A percentile compares a stretch with the other conserved stretches of the same genome.
Evolutionary conservation across 805 yeast genomes (phyloP).

Genomic region (Lachancea thermotolerans): DNA sequence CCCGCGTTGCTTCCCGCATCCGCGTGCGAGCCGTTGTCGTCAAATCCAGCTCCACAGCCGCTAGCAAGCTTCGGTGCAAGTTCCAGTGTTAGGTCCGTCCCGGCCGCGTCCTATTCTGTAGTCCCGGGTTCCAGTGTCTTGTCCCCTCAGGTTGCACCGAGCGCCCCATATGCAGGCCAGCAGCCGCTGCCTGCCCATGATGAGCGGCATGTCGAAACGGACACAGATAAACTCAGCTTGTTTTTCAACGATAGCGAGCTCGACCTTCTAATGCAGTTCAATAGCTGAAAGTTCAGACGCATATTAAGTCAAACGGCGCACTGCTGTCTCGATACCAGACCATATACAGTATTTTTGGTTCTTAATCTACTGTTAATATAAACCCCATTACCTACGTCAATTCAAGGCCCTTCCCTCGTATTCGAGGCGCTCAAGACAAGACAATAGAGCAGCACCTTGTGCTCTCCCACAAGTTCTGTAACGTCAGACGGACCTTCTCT

Average conservation of each 20-base stretch:
- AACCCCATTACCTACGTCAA: no score
- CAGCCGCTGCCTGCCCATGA: not conserved
- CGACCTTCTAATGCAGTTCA: slow-evolving; percentile 8
- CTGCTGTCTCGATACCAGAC: not conserved
- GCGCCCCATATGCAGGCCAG: not conserved
- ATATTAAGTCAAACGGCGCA: not conserved
- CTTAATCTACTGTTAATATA: no score
- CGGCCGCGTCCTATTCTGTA: no score
- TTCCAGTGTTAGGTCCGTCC: no score
- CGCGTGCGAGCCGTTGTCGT: not conserved
- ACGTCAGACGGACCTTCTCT: not conserved
- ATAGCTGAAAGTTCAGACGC: not conserved
- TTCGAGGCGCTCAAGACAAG: no score
- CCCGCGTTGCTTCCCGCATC: not conserved
- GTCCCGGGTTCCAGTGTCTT: no score
- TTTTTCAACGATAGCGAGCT: slow-evolving; percentile 9
- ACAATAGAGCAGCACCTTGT: not conserved
- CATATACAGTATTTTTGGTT: no score
- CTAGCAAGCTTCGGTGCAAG: no score
- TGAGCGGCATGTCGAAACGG: slow-evolving; percentile 2
- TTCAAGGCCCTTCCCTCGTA: no score
- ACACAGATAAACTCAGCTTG: slow-evolving; percentile 8
- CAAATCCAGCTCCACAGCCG: not conserved
- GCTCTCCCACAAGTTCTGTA: not conserved
- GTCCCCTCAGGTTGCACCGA: not conserved